A percentile compares a stretch with the other conserved stretches of the same genome.
phyloP scores from a whole-genome alignment of 352 stramenopile species.

The Pythium guiyangense region DNA sequence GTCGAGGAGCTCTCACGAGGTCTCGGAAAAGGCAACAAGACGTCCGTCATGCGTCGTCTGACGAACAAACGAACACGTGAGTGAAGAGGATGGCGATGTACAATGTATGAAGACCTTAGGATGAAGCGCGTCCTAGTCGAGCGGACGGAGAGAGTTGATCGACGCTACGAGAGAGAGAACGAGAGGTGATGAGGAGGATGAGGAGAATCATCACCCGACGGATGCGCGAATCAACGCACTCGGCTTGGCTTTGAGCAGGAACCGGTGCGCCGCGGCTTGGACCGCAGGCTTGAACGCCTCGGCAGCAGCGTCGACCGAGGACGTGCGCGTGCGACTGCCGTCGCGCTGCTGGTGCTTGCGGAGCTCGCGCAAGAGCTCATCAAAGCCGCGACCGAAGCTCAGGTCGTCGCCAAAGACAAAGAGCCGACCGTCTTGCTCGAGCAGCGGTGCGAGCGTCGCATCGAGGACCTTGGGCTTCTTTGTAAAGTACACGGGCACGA shows the following conservation, averaged over 20 bases:
- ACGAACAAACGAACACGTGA: too few species aligned
- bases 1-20: not conserved
- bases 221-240: constrained; percentile 2
- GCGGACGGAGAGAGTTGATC: too few species aligned
- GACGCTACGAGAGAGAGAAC: too few species aligned
- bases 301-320: constrained; percentile 15
- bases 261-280: constrained; percentile 28
- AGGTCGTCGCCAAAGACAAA: constrained; percentile 61
- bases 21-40: too few species aligned
- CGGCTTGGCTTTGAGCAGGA: constrained; percentile 20
- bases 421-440: constrained; percentile 29
- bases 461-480: constrained; percentile 42
- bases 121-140: too few species aligned
- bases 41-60: too few species aligned
- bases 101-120: too few species aligned
- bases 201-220: constrained; percentile 3
- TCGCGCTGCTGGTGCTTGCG: constrained; percentile 16
- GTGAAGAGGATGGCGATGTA: too few species aligned
- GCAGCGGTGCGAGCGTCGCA: constrained; percentile 22
- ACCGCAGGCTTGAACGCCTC: constrained; percentile 28
- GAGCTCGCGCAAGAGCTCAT: constrained; percentile 45
- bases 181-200: too few species aligned
- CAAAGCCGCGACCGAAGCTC: constrained; percentile 61
- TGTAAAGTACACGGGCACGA: constrained; percentile 71
- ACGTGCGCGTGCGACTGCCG: constrained; percentile 2